These are phyloP conservation scores for Phragmites australis DNA, from an alignment of 176 grass and related monocot species.

Conservation along the genomic window DNA sequence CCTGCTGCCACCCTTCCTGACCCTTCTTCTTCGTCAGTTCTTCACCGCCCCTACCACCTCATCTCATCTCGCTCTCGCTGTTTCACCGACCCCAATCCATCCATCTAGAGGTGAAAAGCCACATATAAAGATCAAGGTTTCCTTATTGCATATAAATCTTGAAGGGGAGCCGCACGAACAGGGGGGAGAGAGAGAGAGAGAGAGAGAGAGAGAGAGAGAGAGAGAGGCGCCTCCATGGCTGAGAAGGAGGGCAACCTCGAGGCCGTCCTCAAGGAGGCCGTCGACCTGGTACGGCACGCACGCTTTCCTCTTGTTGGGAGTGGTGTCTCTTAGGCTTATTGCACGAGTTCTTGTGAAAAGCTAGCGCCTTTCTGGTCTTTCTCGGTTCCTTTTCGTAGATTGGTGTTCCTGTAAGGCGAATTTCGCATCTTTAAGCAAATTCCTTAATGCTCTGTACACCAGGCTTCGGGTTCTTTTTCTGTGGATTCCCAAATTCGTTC, in stretches of 20 bases:
- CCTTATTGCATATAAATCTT: constrained; percentile 25
- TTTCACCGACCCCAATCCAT: neutral
- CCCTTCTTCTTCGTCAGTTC: constrained; percentile 5
- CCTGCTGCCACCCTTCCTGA: neutral
- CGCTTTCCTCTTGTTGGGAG: neutral
- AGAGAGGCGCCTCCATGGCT: constrained; percentile 53
- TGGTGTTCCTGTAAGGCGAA: neutral
- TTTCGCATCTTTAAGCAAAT: neutral
- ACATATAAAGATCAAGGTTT: constrained; percentile 3
- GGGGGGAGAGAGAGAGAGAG: neutral
- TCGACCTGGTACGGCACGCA: constrained; percentile 53
- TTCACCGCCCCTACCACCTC: neutral
- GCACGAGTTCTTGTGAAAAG: constrained; percentile 7
- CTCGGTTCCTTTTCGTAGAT: neutral
- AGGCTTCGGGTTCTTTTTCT: neutral
- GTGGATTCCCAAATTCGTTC: neutral
- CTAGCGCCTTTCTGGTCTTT: constrained; percentile 22
- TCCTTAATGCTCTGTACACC: neutral
- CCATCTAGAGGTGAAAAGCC: constrained; percentile 4
- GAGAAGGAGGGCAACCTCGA: constrained; percentile 67
- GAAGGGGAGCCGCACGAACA: neutral
- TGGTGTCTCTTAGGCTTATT: neutral
- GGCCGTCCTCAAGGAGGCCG: constrained; percentile 73
- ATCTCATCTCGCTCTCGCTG: neutral
- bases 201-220: neutral